phyloP scores from a whole-genome alignment of 495 filamentous ascomycete genomes.

The Trichoderma erinaceum region DNA sequence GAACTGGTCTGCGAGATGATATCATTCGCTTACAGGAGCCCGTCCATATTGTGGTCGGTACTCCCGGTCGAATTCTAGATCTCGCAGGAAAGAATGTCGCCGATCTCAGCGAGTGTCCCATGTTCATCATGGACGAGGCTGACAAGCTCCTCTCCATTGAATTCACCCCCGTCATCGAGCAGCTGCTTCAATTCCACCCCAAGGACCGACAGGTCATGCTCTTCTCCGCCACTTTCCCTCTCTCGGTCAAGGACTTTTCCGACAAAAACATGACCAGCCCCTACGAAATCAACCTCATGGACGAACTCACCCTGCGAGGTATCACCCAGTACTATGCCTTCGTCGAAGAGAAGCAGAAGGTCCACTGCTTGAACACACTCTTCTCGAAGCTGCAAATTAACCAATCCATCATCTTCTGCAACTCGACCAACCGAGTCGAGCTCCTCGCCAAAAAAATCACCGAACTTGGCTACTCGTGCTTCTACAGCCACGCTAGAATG shows the following conservation, averaged over 20 bases:
- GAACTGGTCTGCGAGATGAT: slow-evolving; percentile 89
- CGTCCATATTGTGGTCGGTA: slow-evolving; percentile 96
- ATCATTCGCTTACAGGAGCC: slow-evolving; percentile 90
- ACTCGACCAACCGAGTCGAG: slow-evolving; percentile 97
- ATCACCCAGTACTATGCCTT: slow-evolving; percentile 99
- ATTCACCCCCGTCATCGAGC: slow-evolving; percentile 95
- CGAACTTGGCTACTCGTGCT: slow-evolving; percentile 97
- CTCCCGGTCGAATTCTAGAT: slow-evolving; percentile 91
- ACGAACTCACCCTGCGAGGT: slow-evolving; percentile 94
- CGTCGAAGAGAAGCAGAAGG: slow-evolving; percentile 98
- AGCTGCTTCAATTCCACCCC: slow-evolving; percentile 85
- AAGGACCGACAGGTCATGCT: slow-evolving; percentile 98
- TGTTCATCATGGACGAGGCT: slow-evolving; percentile 98
- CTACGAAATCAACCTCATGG: slow-evolving; percentile 99
- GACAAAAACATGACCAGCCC: slow-evolving; percentile 95
- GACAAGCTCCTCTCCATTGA: slow-evolving; percentile 95
- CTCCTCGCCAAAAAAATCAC: slow-evolving; percentile 98
- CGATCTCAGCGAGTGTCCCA: slow-evolving; percentile 91
- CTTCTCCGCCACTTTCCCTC: slow-evolving; percentile 93
- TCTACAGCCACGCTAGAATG: slow-evolving; percentile 98
- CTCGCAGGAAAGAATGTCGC: slow-evolving; percentile 90
- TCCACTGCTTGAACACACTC: slow-evolving; percentile 96
- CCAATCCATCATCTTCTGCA: slow-evolving; percentile 99
- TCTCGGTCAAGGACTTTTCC: slow-evolving; percentile 95
- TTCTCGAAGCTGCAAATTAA: slow-evolving; percentile 99